A percentile compares a stretch with the other conserved stretches of the same genome.
Conservation (phyloP, 495 filamentous ascomycete species). For the Friedmanniomyces endolithicus region DNA sequence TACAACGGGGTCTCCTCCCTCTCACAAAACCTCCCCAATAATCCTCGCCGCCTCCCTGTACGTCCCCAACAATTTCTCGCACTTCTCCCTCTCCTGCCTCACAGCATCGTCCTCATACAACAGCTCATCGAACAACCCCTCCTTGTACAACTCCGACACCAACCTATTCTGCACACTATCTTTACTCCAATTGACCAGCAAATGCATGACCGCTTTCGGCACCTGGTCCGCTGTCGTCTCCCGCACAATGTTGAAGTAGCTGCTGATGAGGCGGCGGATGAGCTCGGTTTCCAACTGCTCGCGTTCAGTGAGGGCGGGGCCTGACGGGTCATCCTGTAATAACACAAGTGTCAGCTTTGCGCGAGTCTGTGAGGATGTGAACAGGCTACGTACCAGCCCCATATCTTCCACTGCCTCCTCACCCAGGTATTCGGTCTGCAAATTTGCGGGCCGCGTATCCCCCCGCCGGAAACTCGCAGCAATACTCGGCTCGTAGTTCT, state of each 20-base stretch:
- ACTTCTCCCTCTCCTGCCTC: slow-evolving; percentile 95
- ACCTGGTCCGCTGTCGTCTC: slow-evolving; percentile 97
- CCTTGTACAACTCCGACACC: slow-evolving; percentile 90
- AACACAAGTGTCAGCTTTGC: not conserved
- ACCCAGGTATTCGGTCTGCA: not conserved
- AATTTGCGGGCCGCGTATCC: slow-evolving; percentile 44
- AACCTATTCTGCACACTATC: slow-evolving; percentile 94
- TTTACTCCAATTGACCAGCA: slow-evolving; percentile 95
- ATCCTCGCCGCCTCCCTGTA: slow-evolving; percentile 97
- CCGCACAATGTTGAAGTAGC: slow-evolving; percentile 96
- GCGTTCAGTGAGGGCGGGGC: slow-evolving; percentile 76
- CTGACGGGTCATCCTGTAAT: slow-evolving; percentile 33
- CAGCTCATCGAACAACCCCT: slow-evolving; percentile 82
- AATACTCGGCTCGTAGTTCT: slow-evolving; percentile 65
- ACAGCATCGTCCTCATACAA: slow-evolving; percentile 95
- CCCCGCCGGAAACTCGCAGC: slow-evolving; percentile 69
- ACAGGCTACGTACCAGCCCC: slow-evolving; percentile 44
- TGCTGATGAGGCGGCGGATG: slow-evolving; percentile 88
- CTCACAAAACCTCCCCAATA: slow-evolving; percentile 83
- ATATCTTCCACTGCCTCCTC: slow-evolving; percentile 31
- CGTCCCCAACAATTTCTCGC: slow-evolving; percentile 82
- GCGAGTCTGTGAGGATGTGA: not conserved
- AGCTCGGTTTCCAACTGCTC: slow-evolving; percentile 96
- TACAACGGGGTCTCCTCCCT: too few relatives aligned
- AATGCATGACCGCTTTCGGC: slow-evolving; percentile 96